These are phyloP conservation scores for Hypoxylon sp. DNA, from an alignment of 2,329 filamentous ascomycete species.

Conservation along the genomic window DNA sequence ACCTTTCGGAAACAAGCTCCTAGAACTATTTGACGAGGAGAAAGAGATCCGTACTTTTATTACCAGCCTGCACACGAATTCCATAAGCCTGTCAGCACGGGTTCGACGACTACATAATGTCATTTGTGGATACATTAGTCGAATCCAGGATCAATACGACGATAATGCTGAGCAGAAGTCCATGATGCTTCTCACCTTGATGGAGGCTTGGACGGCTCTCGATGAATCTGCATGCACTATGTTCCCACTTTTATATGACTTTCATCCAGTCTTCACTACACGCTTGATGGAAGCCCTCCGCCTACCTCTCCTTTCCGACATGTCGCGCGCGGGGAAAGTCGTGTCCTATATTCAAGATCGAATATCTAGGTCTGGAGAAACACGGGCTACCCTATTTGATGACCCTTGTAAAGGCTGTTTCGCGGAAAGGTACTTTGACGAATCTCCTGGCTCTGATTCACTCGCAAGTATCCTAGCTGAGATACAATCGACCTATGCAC, in stretches of 20 bases:
- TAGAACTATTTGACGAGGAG: slow-evolving; percentile 42
- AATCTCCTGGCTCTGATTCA: slow-evolving; percentile 48
- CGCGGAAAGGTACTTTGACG: slow-evolving; percentile 63
- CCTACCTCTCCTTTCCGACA: slow-evolving; percentile 61
- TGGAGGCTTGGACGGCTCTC: slow-evolving; percentile 71
- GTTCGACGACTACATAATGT: slow-evolving; percentile 49
- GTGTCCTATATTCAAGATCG: slow-evolving; percentile 64
- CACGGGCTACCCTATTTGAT: slow-evolving; percentile 63
- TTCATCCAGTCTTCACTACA: slow-evolving; percentile 65
- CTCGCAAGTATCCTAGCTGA: slow-evolving; percentile 33
- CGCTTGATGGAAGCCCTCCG: slow-evolving; percentile 68
- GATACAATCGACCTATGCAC: slow-evolving; percentile 49
- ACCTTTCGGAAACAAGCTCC: slow-evolving; percentile 22
- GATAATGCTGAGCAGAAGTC: slow-evolving; percentile 65
- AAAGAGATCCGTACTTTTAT: slow-evolving; percentile 10
- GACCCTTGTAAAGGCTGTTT: slow-evolving; percentile 62
- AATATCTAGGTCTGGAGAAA: slow-evolving; percentile 40
- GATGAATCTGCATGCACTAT: slow-evolving; percentile 61
- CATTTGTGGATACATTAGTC: slow-evolving; percentile 57
- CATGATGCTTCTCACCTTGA: slow-evolving; percentile 64
- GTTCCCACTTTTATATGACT: slow-evolving; percentile 66
- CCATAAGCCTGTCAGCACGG: slow-evolving; percentile 1
- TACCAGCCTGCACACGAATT: not conserved
- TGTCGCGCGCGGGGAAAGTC: slow-evolving; percentile 64
- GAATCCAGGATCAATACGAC: slow-evolving; percentile 57